These are phyloP conservation scores for Parathielavia hyrcaniae DNA, from an alignment of 495 filamentous ascomycete species.

Conservation along the genomic window DNA sequence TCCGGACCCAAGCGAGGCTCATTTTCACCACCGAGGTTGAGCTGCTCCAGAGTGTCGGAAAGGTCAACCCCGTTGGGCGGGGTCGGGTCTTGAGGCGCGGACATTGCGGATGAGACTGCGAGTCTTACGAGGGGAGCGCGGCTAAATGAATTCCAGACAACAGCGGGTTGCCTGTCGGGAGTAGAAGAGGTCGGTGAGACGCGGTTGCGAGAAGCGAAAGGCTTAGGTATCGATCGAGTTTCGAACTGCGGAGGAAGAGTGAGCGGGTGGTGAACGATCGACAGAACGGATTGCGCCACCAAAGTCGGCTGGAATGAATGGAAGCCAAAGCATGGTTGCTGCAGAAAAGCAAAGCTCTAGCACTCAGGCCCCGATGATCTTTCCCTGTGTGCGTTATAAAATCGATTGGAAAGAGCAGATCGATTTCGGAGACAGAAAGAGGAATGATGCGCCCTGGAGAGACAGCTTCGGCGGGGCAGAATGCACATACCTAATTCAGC, in stretches of 20 bases:
- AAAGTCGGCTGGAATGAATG: neutral
- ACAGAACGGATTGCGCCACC: constrained; percentile 1
- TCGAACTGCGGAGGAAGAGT: constrained; percentile 5
- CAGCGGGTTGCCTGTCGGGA: neutral
- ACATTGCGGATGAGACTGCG: constrained; percentile 37
- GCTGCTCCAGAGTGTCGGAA: constrained; percentile 43
- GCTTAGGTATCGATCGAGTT: neutral
- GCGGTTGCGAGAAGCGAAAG: neutral
- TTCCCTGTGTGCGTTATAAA: neutral
- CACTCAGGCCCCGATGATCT: neutral
- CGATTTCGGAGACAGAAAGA: constrained; percentile 18
- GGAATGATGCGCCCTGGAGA: constrained; percentile 24
- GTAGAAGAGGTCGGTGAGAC: neutral
- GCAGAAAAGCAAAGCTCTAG: neutral
- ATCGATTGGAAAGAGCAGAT: constrained; percentile 15
- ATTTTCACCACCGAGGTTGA: constrained; percentile 43
- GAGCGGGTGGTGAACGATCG: neutral
- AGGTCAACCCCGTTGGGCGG: constrained; percentile 43
- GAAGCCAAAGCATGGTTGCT: neutral
- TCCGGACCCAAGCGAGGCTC: constrained; percentile 59
- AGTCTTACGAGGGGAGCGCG: neutral
- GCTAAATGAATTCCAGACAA: neutral
- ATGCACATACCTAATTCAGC: constrained; percentile 32
- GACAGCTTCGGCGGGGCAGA: constrained; percentile 18
- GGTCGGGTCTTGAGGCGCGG: constrained; percentile 41